Evolutionary conservation across 495 filamentous ascomycete genomes (phyloP).

Genomic region (Lichina pygmaea): DNA sequence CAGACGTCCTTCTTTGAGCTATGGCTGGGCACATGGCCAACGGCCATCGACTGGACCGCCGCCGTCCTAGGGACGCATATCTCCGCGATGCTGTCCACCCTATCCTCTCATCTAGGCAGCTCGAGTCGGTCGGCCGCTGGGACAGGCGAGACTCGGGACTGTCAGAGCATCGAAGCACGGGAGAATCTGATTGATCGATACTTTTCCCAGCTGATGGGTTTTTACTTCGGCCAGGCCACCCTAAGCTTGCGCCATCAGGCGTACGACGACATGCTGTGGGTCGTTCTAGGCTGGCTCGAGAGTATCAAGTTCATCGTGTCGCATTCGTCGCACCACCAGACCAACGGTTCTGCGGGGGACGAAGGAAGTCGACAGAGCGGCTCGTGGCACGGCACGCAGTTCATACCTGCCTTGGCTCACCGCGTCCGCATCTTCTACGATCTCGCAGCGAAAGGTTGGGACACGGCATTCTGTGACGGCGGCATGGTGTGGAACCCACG

Average conservation of each 20-base stretch:
- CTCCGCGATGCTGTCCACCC: conserved; percentile 33
- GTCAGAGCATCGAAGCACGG: conserved; percentile 17
- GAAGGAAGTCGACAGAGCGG: background rate
- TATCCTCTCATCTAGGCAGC: conserved; percentile 14
- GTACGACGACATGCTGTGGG: conserved; percentile 94
- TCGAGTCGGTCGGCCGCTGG: conserved; percentile 4
- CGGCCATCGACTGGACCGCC: conserved; percentile 79
- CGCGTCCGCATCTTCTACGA: conserved; percentile 78
- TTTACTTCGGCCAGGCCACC: conserved; percentile 70
- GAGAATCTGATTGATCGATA: conserved; percentile 64
- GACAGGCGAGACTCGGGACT: background rate
- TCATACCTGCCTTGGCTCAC: conserved; percentile 57
- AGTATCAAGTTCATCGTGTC: conserved; percentile 44
- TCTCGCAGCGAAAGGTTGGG: conserved; percentile 55
- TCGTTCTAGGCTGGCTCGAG: conserved; percentile 80
- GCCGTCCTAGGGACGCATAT: conserved; percentile 68
- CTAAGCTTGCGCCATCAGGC: conserved; percentile 54
- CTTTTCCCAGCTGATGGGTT: conserved; percentile 44
- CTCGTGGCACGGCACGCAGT: conserved; percentile 50
- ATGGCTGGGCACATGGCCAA: conserved; percentile 63
- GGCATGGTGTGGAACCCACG: conserved; percentile 87
- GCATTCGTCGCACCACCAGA: conserved; percentile 13
- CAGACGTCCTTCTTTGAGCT: conserved; percentile 52
- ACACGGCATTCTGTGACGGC: conserved; percentile 53
- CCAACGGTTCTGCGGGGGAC: background rate